These are phyloP conservation scores for Prunus mume DNA, from an alignment of 306 rosid genomes.

Conservation along the genomic window DNA sequence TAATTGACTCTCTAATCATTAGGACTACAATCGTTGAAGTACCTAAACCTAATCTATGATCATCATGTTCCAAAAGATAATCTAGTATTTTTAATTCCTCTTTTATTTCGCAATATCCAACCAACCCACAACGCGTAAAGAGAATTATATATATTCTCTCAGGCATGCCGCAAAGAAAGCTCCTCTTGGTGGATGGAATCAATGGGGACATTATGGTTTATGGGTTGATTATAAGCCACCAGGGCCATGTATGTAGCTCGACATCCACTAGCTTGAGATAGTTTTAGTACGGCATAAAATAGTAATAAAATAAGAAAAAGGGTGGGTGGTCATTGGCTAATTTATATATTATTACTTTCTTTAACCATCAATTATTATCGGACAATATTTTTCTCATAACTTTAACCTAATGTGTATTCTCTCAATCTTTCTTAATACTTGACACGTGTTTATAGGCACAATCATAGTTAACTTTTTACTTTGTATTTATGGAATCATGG, in stretches of 20 bases:
- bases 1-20: conserved; percentile 51
- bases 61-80: neutral
- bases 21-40: conserved; percentile 17
- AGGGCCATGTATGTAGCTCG: neutral
- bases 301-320: neutral
- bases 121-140: neutral
- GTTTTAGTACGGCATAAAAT: neutral
- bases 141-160: neutral
- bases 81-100: too few relatives aligned
- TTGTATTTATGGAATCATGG: too few relatives aligned
- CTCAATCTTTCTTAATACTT: too few relatives aligned
- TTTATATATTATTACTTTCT: neutral
- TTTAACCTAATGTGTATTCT: too few relatives aligned
- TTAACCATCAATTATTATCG: neutral
- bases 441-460: too few relatives aligned
- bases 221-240: neutral
- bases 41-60: conserved; percentile 11
- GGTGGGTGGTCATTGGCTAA: neutral
- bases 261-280: neutral
- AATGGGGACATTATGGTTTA: neutral
- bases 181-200: conserved; percentile 19
- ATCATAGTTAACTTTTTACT: too few relatives aligned
- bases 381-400: too few relatives aligned
- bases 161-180: conserved; percentile 23
- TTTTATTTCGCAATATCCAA: neutral